Percentiles rank a stretch among this genome's conserved stretches.
Evolutionary conservation across 495 filamentous ascomycete species (phyloP).

Genomic region (Penicillium argentinense): DNA sequence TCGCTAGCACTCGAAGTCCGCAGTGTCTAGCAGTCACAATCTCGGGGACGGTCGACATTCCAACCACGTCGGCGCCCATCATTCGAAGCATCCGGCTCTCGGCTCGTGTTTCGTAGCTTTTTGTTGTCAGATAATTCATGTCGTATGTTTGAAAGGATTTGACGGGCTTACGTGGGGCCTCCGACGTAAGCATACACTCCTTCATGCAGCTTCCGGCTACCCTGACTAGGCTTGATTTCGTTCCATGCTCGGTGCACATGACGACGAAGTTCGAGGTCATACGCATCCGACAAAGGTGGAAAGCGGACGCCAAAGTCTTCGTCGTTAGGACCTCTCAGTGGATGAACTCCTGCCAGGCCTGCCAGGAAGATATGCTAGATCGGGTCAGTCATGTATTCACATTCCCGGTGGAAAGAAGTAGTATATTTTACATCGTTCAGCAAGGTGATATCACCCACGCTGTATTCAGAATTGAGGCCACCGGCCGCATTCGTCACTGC

Average conservation of each 20-base stretch:
- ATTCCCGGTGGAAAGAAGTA: not conserved
- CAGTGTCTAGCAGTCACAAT: slow-evolving; percentile 72
- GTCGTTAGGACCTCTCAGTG: slow-evolving; percentile 68
- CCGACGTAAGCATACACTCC: slow-evolving; percentile 75
- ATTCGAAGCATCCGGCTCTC: slow-evolving; percentile 71
- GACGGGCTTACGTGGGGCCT: slow-evolving; percentile 63
- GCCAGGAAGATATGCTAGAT: slow-evolving; percentile 69
- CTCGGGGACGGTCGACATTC: slow-evolving; percentile 80
- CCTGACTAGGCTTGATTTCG: slow-evolving; percentile 38
- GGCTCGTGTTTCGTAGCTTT: slow-evolving; percentile 72
- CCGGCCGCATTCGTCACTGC: slow-evolving; percentile 77
- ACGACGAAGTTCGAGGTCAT: slow-evolving; percentile 67
- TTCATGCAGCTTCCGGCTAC: slow-evolving; percentile 59
- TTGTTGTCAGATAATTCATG: not conserved
- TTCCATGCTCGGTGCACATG: slow-evolving; percentile 62
- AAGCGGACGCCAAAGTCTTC: slow-evolving; percentile 71
- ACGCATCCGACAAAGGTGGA: slow-evolving; percentile 72
- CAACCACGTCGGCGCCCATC: slow-evolving; percentile 71
- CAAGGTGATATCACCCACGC: slow-evolving; percentile 71
- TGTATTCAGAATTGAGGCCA: slow-evolving; percentile 66
- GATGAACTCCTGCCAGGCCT: slow-evolving; percentile 68
- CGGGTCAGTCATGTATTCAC: slow-evolving; percentile 20
- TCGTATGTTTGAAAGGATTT: not conserved
- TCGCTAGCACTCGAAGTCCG: slow-evolving; percentile 66
- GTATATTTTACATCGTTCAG: slow-evolving; percentile 67